A percentile compares a stretch with the other conserved stretches of the same genome.
Conservation (phyloP, 306 rosid genomes). For the Geum urbanum region DNA sequence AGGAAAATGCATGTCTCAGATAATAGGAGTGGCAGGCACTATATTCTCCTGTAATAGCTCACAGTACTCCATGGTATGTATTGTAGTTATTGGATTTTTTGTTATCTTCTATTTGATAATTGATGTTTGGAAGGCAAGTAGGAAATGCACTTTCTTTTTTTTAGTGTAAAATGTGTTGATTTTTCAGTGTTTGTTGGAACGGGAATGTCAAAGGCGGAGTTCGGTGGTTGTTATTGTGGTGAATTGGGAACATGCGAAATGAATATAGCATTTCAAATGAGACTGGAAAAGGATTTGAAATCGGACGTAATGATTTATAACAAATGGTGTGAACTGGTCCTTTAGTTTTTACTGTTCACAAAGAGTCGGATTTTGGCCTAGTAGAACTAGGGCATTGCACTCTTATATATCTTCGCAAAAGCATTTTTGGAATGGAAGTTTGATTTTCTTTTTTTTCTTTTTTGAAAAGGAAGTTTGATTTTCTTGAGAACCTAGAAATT, state of each 20-base stretch:
- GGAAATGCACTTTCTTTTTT: neutral
- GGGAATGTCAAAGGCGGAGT: neutral
- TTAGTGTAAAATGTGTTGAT: neutral
- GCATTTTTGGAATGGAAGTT: conserved; percentile 4
- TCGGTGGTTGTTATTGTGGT: neutral
- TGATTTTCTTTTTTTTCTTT: too few species aligned
- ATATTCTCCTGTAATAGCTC: conserved; percentile 70
- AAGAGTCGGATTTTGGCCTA: neutral
- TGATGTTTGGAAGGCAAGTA: neutral
- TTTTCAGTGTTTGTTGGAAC: neutral
- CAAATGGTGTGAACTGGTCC: neutral
- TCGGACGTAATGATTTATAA: neutral
- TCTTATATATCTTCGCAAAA: neutral
- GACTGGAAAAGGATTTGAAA: neutral
- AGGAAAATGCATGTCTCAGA: conserved; percentile 68
- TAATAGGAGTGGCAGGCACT: conserved; percentile 54
- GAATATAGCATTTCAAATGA: neutral
- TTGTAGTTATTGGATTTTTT: neutral
- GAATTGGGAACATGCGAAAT: neutral
- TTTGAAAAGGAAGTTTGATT: too few species aligned
- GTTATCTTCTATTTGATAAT: neutral
- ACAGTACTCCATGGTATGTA: conserved; percentile 88
- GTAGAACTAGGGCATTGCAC: neutral
- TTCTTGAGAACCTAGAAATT: neutral
- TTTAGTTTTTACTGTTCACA: neutral